These are phyloP conservation scores for Funneliformis caledonium DNA, from an alignment of 371 early-diverging fungal genomes.

Conservation along the genomic window DNA sequence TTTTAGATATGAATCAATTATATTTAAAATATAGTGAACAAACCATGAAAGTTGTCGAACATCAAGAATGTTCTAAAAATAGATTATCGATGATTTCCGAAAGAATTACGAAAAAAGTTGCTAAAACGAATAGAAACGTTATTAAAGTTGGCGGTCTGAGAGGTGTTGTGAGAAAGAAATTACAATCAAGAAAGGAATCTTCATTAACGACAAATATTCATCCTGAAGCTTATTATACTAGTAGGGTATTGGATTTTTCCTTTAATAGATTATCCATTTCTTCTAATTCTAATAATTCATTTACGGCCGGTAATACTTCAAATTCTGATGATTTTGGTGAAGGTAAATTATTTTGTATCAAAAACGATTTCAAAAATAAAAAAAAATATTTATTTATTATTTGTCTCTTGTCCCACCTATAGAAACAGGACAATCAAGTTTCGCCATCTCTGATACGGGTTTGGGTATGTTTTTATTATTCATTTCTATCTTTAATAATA, in stretches of 20 bases:
- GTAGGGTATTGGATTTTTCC: background rate
- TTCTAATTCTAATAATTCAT: background rate
- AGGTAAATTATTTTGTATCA: background rate
- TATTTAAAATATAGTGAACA: background rate
- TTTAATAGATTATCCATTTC: background rate
- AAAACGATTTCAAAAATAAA: no score
- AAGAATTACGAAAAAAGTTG: background rate
- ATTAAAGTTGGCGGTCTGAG: background rate
- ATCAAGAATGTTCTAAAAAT: background rate
- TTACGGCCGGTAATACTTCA: background rate
- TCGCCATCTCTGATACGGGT: background rate
- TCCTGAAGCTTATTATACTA: slow-evolving; percentile 9
- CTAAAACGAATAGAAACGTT: background rate
- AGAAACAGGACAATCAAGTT: background rate
- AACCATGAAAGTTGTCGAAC: background rate
- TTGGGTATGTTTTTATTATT: background rate
- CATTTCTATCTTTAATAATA: no score
- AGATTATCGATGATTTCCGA: background rate
- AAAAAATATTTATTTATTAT: no score
- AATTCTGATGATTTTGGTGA: background rate
- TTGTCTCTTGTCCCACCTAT: no score
- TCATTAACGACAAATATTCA: background rate
- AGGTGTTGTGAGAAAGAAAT: background rate
- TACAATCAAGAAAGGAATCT: background rate
- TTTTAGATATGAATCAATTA: background rate